Base-by-base conservation (phyloP, 805 yeast genomes). In the Ogataea henricii region DNA sequence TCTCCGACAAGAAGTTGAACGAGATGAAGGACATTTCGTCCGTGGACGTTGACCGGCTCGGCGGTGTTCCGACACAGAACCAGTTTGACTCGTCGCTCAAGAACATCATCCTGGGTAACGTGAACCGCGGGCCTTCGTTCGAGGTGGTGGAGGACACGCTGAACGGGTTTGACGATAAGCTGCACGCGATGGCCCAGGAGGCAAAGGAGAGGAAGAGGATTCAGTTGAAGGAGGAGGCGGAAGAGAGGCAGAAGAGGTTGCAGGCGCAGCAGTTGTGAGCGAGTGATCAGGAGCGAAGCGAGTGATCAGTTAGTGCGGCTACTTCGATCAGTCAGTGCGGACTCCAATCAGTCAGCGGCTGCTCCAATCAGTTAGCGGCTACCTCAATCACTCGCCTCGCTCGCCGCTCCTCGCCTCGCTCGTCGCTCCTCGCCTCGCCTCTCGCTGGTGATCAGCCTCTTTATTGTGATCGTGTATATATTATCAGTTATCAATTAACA, bases 1-100 rank as follows among this genome's bases (percentile, higher is more conserved):
- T 84, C 51, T 57, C 59, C 30, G 63, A 58, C 32, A 54, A 55
- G 76, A 74, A 49, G 55, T 66, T 68, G 48, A 64, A 65, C 25
- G 60, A 45, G 29, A 43, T 53, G 43, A 47, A 35, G 34, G 54
- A 51, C 47, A 46, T 56, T 32, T 41, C 51, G 41, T 47, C 52
- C 29, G 47, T 57, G 32, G 52, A 52, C 14, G 54, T 62, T n/a
- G 51, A 49, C 22, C 52, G 46, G n/a, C 52, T 63, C 32, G 56
- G 53, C 25, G 52, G 58, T 10, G 40, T 54, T 8, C 64, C 65
- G 26, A 46, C 56, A 9, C 36, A 45, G 4, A 36, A 43, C 23
- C 56, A 56, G 30, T 63, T 59, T 44, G 67, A 66, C 38, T 45
- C 50, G 16, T 55, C 52, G 14, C 46, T 67, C 41, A 58, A 54